These are phyloP conservation scores for Flaveria brownii DNA, from an alignment of 129 eudicot species.

Conservation along the genomic window DNA sequence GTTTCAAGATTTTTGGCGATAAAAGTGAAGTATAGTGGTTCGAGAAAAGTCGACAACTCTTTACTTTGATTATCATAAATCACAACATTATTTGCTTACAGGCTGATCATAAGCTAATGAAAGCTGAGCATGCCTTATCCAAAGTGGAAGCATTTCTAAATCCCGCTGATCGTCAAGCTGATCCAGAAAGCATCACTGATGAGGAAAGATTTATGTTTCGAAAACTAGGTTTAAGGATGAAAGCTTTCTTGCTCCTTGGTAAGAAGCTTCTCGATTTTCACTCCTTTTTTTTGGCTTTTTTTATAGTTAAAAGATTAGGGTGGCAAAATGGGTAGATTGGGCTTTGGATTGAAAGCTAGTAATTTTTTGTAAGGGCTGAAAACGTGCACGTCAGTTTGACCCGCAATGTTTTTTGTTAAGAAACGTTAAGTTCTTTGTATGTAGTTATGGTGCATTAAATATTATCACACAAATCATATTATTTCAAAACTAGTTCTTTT, in stretches of 20 bases:
- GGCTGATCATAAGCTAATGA: constrained; percentile 76
- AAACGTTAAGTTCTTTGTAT: background rate
- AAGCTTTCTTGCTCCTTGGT: constrained; percentile 96
- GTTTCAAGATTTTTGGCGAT: background rate
- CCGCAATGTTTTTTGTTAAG: background rate
- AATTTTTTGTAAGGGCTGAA: background rate
- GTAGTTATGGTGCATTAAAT: background rate
- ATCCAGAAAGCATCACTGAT: constrained; percentile 71
- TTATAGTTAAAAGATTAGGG: background rate
- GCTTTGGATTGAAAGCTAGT: background rate
- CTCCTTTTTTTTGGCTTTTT: background rate
- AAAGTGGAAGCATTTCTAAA: constrained; percentile 79
- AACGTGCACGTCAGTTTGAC: background rate
- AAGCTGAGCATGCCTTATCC: constrained; percentile 67
- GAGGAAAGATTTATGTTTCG: constrained; percentile 94
- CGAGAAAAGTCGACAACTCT: constrained; percentile 6
- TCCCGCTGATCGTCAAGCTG: constrained; percentile 67
- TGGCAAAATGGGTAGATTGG: background rate
- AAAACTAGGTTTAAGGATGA: constrained; percentile 92
- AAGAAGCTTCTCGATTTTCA: constrained; percentile 27
- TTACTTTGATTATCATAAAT: constrained; percentile 5
- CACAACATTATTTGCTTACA: constrained; percentile 16
- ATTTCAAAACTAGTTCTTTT: background rate
- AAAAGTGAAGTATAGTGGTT: background rate
- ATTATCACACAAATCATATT: background rate